Evolutionary conservation across 1,284 basidiomycete species (phyloP).

Genomic region (Cryptococcus depauperatus): DNA sequence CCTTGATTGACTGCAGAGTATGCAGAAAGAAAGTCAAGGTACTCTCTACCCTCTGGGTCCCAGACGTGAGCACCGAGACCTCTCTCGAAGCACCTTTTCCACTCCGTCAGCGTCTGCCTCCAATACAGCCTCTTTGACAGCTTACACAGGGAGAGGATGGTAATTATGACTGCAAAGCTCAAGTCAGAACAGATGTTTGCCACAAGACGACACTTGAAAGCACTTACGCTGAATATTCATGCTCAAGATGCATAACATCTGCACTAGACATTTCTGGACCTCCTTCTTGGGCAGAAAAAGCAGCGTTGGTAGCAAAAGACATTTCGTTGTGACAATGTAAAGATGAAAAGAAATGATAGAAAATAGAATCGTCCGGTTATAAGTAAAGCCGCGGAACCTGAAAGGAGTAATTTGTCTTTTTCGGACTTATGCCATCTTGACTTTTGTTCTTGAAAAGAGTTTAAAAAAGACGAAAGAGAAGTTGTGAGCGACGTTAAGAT

Average conservation of each 20-base stretch:
- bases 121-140: neutral
- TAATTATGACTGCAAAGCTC: slow-evolving; percentile 57
- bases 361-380: no score
- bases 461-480: no score
- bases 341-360: neutral
- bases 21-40: slow-evolving; percentile 93
- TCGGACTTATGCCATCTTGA: no score
- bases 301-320: slow-evolving; percentile 33
- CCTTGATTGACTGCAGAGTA: slow-evolving; percentile 91
- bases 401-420: no score
- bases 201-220: slow-evolving; percentile 16
- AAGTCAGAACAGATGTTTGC: slow-evolving; percentile 29
- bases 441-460: no score
- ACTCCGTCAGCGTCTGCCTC: neutral
- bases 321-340: slow-evolving; percentile 1
- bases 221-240: slow-evolving; percentile 50
- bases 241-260: slow-evolving; percentile 72
- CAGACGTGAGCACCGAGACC: slow-evolving; percentile 86
- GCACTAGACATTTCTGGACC: slow-evolving; percentile 46
- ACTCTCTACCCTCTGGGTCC: slow-evolving; percentile 90
- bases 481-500: no score
- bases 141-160: slow-evolving; percentile 76
- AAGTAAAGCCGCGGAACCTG: no score
- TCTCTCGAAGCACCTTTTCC: slow-evolving; percentile 66
- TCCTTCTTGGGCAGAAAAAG: slow-evolving; percentile 52